Conservation (phyloP, 2,329 filamentous ascomycete species). For the Monilinia polystroma region DNA sequence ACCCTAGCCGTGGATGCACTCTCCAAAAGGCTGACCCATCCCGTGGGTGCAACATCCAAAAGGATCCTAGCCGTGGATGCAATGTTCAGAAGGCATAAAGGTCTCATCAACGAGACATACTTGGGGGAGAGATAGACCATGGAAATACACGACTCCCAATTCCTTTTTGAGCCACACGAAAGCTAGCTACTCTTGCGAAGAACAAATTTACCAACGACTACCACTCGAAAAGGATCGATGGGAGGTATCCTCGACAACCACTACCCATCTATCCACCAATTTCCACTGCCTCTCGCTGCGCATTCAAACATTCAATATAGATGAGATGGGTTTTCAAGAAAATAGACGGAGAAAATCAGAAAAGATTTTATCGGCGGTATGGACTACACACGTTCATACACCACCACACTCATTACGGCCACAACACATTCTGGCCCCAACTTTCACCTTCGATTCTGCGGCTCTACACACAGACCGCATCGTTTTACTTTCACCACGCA, state of each 20-base stretch:
- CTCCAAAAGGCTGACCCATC: conserved; percentile 15
- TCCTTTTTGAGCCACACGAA: background rate
- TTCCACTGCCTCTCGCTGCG: background rate
- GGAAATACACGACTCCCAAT: background rate
- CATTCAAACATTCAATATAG: conserved; percentile 8
- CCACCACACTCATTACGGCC: conserved; percentile 14
- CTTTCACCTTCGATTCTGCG: background rate
- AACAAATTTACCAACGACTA: background rate
- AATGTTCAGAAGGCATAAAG: conserved; percentile 19
- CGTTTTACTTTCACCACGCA: background rate
- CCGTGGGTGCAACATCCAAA: background rate
- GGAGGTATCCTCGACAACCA: background rate
- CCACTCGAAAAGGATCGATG: background rate
- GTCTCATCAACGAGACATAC: background rate
- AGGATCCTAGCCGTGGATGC: conserved; percentile 4
- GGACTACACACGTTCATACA: background rate
- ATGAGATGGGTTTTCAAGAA: background rate
- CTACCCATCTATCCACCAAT: background rate
- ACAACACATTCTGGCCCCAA: background rate
- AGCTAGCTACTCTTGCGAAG: conserved; percentile 14
- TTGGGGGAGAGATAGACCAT: conserved; percentile 11
- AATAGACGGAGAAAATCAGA: conserved; percentile 1
- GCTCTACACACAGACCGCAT: background rate
- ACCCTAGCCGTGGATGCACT: conserved; percentile 13
- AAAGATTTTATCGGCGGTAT: conserved; percentile 6